Base-by-base conservation (phyloP, 352 stramenopile species). In the Phytophthora aleatoria region DNA sequence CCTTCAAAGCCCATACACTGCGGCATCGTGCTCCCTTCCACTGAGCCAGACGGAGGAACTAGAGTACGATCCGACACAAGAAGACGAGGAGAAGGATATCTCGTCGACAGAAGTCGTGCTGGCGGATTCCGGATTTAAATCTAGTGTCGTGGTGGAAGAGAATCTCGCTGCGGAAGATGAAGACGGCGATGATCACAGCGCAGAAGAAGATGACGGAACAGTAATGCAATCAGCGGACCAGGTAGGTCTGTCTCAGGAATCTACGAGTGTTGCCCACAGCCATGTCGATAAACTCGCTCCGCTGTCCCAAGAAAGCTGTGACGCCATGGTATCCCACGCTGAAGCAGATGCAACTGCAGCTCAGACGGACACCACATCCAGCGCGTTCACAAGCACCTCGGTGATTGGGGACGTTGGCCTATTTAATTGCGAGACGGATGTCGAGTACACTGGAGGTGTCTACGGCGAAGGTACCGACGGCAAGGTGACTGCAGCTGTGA, bases 381-480 rank as follows among this genome's bases (percentile, higher is more conserved):
- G 53, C 6, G 52, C 51, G n/a, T 94, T 95, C 51, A 95, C 86
- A 16, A 91, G 81, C 39, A 92, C 77, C 20, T 95, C 86, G 0
- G 75, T 90, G 42, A 95, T 95, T 50, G 84, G 90, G 57, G 86
- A 95, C 43, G 86, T 95, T 15, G 86, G 86, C 0, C 50, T 95
- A 30, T 95, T 95, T 67, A 95, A 95, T 57, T 95, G 86, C 45
- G 81, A 91, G 47, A 60, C 60, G 6, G 86, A 95, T 38, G 86
- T 91, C 20, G 84, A 95, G 63, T 95, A 89, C 56, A 90, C 86
- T 10, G 86, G 86, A 44, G 84, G 86, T 12, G 73, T 92, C 27
- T 95, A 95, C 51, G 86, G 86, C 33, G 86, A 95, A 89, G 86
- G 86, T 20, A 95, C 86, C 0, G 86, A 95, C 48, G 86, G 86